Conservation (phyloP, 2,329 filamentous ascomycete genomes). For the Fusarium lateritium region DNA sequence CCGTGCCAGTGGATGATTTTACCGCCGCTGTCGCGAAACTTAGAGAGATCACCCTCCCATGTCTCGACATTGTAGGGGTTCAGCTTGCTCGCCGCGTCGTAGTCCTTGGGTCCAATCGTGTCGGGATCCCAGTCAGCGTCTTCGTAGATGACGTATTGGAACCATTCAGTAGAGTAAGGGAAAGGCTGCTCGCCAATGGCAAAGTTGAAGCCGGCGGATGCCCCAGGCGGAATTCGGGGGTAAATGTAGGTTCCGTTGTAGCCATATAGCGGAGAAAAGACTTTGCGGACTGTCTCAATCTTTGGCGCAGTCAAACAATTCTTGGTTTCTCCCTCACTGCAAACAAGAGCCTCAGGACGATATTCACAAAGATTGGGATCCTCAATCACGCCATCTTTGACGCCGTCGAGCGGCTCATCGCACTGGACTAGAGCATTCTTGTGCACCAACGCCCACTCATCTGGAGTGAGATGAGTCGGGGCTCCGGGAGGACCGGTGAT, state of each 20-base stretch:
- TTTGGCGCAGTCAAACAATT: constrained; percentile 26
- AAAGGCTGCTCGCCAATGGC: constrained; percentile 3
- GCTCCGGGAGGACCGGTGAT: constrained; percentile 20
- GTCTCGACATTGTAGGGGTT: constrained; percentile 48
- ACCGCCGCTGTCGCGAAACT: constrained; percentile 57
- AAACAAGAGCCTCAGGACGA: constrained; percentile 58
- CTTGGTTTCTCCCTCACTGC: constrained; percentile 37
- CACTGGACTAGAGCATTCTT: constrained; percentile 64
- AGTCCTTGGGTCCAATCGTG: constrained; percentile 57
- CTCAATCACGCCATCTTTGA: constrained; percentile 65
- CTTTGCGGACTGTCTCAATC: constrained; percentile 24
- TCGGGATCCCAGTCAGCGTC: constrained; percentile 52
- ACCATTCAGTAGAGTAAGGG: constrained; percentile 48
- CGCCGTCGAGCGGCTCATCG: constrained; percentile 63
- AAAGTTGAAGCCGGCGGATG: constrained; percentile 48
- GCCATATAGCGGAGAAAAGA: constrained; percentile 38
- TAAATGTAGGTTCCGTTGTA: constrained; percentile 51
- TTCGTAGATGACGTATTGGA: constrained; percentile 58
- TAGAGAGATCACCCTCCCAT: constrained; percentile 56
- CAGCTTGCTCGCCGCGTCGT: constrained; percentile 50
- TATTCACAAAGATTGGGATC: constrained; percentile 63
- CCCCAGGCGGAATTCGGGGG: constrained; percentile 45
- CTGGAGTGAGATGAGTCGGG: constrained; percentile 40
- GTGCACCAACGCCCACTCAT: constrained; percentile 60
- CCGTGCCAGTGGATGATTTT: constrained; percentile 65